Conservation (phyloP, 495 filamentous ascomycete genomes). For the Xylaria scruposa region DNA sequence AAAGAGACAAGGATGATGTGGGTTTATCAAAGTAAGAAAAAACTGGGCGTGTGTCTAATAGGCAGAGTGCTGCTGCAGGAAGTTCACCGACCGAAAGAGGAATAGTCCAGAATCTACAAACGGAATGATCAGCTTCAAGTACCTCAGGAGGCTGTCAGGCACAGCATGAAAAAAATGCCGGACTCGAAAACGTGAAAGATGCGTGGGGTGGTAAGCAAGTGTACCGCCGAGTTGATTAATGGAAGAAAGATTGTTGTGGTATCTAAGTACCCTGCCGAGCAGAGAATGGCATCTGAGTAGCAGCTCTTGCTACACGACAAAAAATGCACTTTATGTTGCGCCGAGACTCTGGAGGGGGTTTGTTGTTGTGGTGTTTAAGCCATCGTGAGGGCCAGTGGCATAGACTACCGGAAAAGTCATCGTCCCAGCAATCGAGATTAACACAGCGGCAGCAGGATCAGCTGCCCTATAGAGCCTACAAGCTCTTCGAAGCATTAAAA, state of each 20-base stretch:
- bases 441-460: constrained; percentile 20
- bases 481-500: constrained; percentile 25
- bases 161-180: constrained; percentile 13
- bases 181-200: neutral
- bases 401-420: constrained; percentile 7
- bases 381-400: constrained; percentile 1
- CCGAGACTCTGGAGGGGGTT: neutral
- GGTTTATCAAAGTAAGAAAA: neutral
- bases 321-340: constrained; percentile 7
- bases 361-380: constrained; percentile 17
- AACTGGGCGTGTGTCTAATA: constrained; percentile 15
- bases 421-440: constrained; percentile 21
- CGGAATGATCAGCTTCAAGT: constrained; percentile 29
- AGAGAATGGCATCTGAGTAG: constrained; percentile 12
- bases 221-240: neutral
- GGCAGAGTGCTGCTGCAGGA: neutral
- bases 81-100: constrained; percentile 15
- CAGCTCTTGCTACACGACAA: constrained; percentile 18
- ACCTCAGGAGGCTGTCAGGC: constrained; percentile 3
- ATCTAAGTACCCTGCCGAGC: neutral
- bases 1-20: constrained; percentile 1
- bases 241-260: neutral
- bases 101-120: constrained; percentile 29
- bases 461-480: constrained; percentile 28
- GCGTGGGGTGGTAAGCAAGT: neutral